A percentile compares a stretch with the other conserved stretches of the same genome.
Conservation (phyloP, 2,329 filamentous ascomycete genomes). For the Hypomyces perniciosus region DNA sequence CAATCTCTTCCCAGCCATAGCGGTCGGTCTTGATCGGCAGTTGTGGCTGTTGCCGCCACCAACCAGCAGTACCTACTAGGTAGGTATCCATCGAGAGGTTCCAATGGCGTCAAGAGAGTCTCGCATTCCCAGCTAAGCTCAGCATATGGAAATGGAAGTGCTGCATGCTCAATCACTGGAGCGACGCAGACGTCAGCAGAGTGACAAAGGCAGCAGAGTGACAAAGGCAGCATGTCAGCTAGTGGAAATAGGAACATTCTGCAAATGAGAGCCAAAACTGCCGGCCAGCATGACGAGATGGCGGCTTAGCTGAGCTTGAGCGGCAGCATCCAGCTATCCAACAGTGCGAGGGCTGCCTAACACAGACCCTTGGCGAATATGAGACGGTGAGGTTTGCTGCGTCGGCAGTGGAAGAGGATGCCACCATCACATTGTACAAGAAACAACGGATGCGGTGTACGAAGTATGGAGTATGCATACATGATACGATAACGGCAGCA, state of each 20-base stretch:
- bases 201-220: slow-evolving; percentile 27
- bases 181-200: slow-evolving; percentile 34
- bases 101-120: slow-evolving; percentile 20
- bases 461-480: slow-evolving; percentile 8
- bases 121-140: slow-evolving; percentile 33
- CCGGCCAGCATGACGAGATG: slow-evolving; percentile 40
- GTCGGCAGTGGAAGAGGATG: slow-evolving; percentile 33
- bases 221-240: slow-evolving; percentile 6
- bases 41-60: slow-evolving; percentile 26
- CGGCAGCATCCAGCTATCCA: slow-evolving; percentile 42
- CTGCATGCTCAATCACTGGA: slow-evolving; percentile 34
- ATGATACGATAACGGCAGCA: slow-evolving; percentile 41
- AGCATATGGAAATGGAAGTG: slow-evolving; percentile 42
- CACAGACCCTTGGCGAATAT: slow-evolving; percentile 38
- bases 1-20: slow-evolving; percentile 22
- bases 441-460: slow-evolving; percentile 49
- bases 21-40: slow-evolving; percentile 26
- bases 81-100: slow-evolving; percentile 16
- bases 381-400: slow-evolving; percentile 45
- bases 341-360: slow-evolving; percentile 37
- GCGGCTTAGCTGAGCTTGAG: slow-evolving; percentile 45
- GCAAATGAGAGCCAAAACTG: no score
- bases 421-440: slow-evolving; percentile 48
- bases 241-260: no score
- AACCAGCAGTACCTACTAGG: slow-evolving; percentile 19